These are phyloP conservation scores for Xylaria sp. DNA, from an alignment of 2,329 filamentous ascomycete species.

Conservation along the genomic window DNA sequence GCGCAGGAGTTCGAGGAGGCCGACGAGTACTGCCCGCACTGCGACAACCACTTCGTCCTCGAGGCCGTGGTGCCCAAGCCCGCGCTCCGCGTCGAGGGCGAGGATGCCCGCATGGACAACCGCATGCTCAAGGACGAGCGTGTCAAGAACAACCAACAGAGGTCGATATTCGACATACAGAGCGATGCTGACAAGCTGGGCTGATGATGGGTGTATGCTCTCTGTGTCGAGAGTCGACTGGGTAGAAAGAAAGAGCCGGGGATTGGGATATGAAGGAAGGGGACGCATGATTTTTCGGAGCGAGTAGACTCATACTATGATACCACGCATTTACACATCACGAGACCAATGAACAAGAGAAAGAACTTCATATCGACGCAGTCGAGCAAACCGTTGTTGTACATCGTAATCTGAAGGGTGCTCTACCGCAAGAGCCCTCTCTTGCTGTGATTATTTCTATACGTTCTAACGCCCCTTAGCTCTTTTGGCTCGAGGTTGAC, in stretches of 20 bases:
- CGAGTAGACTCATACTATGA: constrained; percentile 45
- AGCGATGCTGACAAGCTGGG: constrained; percentile 80
- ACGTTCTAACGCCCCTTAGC: neutral
- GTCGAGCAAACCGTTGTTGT: constrained; percentile 19
- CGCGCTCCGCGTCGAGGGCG: constrained; percentile 86
- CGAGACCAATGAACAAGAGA: constrained; percentile 34
- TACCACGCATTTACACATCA: constrained; percentile 45
- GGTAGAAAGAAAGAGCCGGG: neutral
- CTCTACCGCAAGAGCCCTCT: constrained; percentile 10
- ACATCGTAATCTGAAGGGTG: constrained; percentile 26
- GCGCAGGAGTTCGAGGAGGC: constrained; percentile 91
- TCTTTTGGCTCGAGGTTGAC: constrained; percentile 7
- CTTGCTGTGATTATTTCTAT: constrained; percentile 29
- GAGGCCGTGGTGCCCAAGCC: constrained; percentile 88
- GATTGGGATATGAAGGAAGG: constrained; percentile 2
- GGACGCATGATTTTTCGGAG: constrained; percentile 35
- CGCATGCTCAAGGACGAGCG: constrained; percentile 95
- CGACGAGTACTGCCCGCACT: constrained; percentile 98
- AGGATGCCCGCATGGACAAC: constrained; percentile 85
- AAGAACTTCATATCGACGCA: constrained; percentile 9
- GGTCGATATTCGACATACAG: constrained; percentile 80
- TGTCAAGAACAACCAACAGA: constrained; percentile 66
- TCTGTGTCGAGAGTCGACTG: neutral
- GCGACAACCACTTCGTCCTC: constrained; percentile 97
- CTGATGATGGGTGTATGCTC: constrained; percentile 51